Conservation (phyloP, 1,284 basidiomycete genomes). For the Trametes sp. region DNA sequence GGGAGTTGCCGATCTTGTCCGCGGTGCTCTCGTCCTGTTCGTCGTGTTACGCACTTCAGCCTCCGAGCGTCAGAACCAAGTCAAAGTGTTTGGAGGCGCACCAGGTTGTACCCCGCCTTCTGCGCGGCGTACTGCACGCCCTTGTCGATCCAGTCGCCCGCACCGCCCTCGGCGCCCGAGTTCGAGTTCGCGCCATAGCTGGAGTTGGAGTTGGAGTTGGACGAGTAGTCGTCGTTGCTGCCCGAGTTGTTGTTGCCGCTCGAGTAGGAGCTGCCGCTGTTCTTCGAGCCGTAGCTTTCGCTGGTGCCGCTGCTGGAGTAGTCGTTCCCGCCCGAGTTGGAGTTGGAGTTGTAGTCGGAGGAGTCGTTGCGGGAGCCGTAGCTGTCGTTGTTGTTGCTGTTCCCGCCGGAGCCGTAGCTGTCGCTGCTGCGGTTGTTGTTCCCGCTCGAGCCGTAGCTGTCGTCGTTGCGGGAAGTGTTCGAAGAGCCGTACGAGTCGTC, state of each 20-base stretch:
- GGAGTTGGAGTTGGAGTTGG: constrained; percentile 24
- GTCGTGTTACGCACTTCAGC: too few species aligned
- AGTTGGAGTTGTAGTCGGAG: constrained; percentile 30
- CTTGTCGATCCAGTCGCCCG: constrained; percentile 48
- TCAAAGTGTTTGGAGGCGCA: constrained; percentile 38
- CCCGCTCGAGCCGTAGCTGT: constrained; percentile 26
- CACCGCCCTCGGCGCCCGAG: constrained; percentile 25
- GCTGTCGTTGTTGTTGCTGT: constrained; percentile 18
- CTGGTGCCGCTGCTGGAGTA: constrained; percentile 13
- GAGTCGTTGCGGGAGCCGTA: constrained; percentile 18
- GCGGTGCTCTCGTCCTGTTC: constrained; percentile 43
- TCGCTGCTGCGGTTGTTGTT: constrained; percentile 16
- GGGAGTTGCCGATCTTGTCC: constrained; percentile 44
- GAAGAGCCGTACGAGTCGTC: constrained; percentile 19
- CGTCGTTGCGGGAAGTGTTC: constrained; percentile 11
- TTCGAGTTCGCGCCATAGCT: constrained; percentile 32
- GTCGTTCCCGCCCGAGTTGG: constrained; percentile 20
- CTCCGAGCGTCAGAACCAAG: too few species aligned
- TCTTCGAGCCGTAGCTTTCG: constrained; percentile 32
- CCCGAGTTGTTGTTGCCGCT: constrained; percentile 21
- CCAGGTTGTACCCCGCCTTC: constrained; percentile 55
- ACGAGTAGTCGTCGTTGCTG: constrained; percentile 19
- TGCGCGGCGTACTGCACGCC: constrained; percentile 51
- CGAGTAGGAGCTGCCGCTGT: constrained; percentile 30
- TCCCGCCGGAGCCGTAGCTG: constrained; percentile 25